Conservation (phyloP, 2,329 filamentous ascomycete species). For the Polychaeton citri region DNA sequence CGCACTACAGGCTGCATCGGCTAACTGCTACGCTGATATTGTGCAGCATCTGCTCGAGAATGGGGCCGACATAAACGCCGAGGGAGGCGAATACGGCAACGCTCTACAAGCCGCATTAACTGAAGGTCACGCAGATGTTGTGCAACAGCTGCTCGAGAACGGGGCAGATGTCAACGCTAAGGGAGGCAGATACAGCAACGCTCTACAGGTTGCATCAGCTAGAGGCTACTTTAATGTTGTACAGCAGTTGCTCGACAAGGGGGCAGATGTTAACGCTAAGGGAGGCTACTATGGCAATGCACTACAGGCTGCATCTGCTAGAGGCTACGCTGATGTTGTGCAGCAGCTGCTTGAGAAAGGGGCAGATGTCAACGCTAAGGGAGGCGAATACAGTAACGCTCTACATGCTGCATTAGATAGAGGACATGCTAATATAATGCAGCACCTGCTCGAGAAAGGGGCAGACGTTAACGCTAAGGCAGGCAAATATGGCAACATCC, state of each 20-base stretch:
- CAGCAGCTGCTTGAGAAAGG: too few relatives aligned
- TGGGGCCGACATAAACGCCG: not conserved
- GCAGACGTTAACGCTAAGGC: conserved; percentile 2
- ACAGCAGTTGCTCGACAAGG: not conserved
- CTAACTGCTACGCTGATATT: not conserved
- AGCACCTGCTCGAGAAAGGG: conserved; percentile 2
- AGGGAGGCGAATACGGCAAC: not conserved
- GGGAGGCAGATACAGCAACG: too few relatives aligned
- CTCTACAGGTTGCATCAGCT: not conserved
- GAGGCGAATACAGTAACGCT: too few relatives aligned
- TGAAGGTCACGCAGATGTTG: not conserved
- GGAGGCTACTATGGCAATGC: too few relatives aligned
- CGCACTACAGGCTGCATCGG: conserved; percentile 1
- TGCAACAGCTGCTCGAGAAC: not conserved
- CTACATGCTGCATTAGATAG: conserved; percentile 1
- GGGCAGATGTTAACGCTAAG: not conserved
- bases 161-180: not conserved
- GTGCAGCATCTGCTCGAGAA: conserved; percentile 1
- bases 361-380: too few relatives aligned
- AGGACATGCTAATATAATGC: not conserved
- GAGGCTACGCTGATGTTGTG: too few relatives aligned
- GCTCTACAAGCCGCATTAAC: not conserved
- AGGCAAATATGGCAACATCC: not conserved
- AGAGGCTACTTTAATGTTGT: not conserved
- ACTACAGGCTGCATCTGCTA: too few relatives aligned